Evolutionary conservation across 768 basidiomycete species (phyloP).

Genomic region (Russula olivacea): DNA sequence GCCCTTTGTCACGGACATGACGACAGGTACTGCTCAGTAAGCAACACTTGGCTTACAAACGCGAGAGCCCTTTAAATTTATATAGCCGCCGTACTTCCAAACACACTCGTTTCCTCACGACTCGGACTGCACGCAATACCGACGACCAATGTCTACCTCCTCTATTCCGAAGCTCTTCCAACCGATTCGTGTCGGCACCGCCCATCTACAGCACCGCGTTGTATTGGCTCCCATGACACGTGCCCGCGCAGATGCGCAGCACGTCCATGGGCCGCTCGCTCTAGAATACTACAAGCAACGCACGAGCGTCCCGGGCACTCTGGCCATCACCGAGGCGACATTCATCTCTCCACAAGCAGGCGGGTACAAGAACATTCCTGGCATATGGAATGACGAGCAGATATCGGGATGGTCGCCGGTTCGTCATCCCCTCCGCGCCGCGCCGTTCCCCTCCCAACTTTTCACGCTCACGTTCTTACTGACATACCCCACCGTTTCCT

Average conservation of each 20-base stretch:
- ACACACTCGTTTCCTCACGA: not conserved
- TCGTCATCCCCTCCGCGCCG: slow-evolving; percentile 16
- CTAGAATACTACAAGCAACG: slow-evolving; percentile 47
- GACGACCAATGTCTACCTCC: not conserved
- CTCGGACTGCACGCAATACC: not conserved
- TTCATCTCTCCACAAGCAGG: slow-evolving; percentile 46
- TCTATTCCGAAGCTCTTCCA: slow-evolving; percentile 36
- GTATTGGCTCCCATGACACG: slow-evolving; percentile 53
- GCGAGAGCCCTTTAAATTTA: too few relatives aligned
- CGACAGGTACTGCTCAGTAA: not conserved
- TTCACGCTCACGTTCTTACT: not conserved
- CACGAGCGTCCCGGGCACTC: slow-evolving; percentile 42
- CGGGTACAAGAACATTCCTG: slow-evolving; percentile 48
- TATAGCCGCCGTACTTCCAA: too few relatives aligned
- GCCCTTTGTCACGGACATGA: too few relatives aligned
- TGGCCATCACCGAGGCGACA: slow-evolving; percentile 55
- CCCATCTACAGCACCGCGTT: slow-evolving; percentile 44
- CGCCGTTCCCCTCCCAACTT: too few relatives aligned
- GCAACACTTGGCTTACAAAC: not conserved
- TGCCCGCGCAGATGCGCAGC: slow-evolving; percentile 33
- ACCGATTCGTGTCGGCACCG: slow-evolving; percentile 41
- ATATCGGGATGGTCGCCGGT: slow-evolving; percentile 46
- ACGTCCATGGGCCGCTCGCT: slow-evolving; percentile 35
- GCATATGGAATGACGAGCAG: slow-evolving; percentile 59
- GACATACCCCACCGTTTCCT: not conserved